Percentiles rank a stretch among this genome's conserved stretches.
Evolutionary conservation across 2,329 filamentous ascomycete species (phyloP).

Genomic region (Chaetomium strumarium): DNA sequence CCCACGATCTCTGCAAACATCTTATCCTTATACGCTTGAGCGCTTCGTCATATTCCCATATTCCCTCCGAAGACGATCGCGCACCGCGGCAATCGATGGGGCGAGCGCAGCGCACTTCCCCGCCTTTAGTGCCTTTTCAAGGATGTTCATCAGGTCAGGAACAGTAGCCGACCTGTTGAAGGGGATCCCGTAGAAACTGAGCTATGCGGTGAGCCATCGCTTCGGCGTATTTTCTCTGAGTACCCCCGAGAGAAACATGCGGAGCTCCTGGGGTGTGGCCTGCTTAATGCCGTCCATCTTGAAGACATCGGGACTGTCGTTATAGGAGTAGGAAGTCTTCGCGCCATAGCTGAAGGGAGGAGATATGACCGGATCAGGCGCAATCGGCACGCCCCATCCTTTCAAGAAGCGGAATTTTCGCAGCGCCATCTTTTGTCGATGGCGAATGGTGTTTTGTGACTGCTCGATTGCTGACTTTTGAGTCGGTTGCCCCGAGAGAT

Average conservation of each 20-base stretch:
- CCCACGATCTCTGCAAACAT: background rate
- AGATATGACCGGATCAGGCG: background rate
- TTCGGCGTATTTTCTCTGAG: background rate
- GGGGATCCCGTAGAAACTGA: background rate
- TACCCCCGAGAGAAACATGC: background rate
- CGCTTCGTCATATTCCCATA: background rate
- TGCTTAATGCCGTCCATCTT: background rate
- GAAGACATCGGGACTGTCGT: background rate
- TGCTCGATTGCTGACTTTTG: too few species aligned
- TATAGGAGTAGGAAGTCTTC: too few species aligned
- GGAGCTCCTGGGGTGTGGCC: background rate
- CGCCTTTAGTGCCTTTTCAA: background rate
- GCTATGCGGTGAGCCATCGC: slow-evolving; percentile 1
- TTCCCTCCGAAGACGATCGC: background rate
- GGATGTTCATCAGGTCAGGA: background rate
- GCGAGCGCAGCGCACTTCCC: background rate
- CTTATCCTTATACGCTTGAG: background rate
- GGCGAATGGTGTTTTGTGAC: too few species aligned
- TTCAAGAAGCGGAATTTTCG: too few species aligned
- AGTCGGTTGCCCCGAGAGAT: too few species aligned
- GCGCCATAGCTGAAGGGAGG: background rate
- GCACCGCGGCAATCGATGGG: background rate
- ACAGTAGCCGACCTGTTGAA: background rate
- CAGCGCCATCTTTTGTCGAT: too few species aligned
- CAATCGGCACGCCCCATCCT: background rate